A percentile compares a stretch with the other conserved stretches of the same genome.
Evolutionary conservation across 106 monocot species (phyloP).

Genomic region (Apostasia ramifera): DNA sequence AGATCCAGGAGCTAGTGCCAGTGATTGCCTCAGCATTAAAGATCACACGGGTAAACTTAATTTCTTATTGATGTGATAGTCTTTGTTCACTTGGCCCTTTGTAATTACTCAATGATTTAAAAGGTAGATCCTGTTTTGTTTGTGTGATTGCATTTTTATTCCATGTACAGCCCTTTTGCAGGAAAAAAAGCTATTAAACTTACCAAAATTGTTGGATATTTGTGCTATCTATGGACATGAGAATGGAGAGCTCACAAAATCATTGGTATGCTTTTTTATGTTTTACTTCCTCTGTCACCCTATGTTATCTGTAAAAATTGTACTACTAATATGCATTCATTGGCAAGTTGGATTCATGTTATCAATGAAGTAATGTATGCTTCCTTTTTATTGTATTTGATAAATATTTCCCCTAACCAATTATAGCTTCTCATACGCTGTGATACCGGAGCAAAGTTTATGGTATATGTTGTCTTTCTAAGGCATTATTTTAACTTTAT

Average conservation of each 20-base stretch:
- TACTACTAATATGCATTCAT: neutral
- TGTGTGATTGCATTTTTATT: constrained; percentile 14
- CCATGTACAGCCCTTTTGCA: constrained; percentile 47
- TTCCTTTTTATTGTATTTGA: neutral
- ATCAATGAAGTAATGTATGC: too few species aligned
- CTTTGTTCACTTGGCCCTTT: neutral
- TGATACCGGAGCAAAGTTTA: too few species aligned
- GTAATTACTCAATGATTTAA: neutral
- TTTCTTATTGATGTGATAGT: neutral
- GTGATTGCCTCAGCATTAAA: constrained; percentile 43
- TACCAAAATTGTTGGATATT: constrained; percentile 56
- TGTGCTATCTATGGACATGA: constrained; percentile 56
- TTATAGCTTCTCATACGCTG: neutral
- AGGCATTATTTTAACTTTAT: too few species aligned
- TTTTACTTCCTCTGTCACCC: neutral
- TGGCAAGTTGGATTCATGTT: neutral
- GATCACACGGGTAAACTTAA: constrained; percentile 44
- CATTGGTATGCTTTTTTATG: constrained; percentile 23
- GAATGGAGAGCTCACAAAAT: constrained; percentile 37
- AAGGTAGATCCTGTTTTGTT: neutral
- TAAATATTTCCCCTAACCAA: neutral
- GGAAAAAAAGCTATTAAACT: constrained; percentile 47
- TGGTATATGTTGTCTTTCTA: too few species aligned
- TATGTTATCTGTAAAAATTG: neutral
- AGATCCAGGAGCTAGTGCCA: constrained; percentile 34